Conservation (phyloP, 805 yeast species). For the Aciculoconidium aculeatum region DNA sequence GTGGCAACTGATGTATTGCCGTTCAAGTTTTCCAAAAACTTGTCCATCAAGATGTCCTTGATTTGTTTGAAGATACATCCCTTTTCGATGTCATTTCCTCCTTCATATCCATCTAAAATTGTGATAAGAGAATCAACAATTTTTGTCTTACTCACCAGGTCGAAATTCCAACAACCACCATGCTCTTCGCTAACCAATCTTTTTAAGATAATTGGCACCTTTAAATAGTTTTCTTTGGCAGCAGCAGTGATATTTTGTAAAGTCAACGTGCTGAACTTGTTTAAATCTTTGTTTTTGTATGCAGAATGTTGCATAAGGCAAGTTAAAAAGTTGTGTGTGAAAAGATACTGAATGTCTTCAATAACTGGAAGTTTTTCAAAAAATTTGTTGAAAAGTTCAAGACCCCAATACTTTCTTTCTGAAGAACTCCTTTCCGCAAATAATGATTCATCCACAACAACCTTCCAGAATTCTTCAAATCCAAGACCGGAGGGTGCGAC, state of each 20-base stretch:
- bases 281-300: slow-evolving; percentile 56
- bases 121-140: slow-evolving; percentile 41
- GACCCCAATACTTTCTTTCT: slow-evolving; percentile 84
- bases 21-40: slow-evolving; percentile 22
- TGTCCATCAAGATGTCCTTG: slow-evolving; percentile 17
- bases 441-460: slow-evolving; percentile 71
- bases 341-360: slow-evolving; percentile 23
- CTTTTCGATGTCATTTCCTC: slow-evolving; percentile 8
- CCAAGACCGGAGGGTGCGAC: slow-evolving; percentile 25
- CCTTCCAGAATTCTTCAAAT: slow-evolving; percentile 67
- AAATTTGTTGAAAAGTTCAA: slow-evolving; percentile 59
- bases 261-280: slow-evolving; percentile 57
- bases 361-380: slow-evolving; percentile 18
- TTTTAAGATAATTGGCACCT: slow-evolving; percentile 28
- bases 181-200: slow-evolving; percentile 24
- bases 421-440: slow-evolving; percentile 73
- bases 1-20: too few species aligned
- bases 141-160: slow-evolving; percentile 68
- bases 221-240: slow-evolving; percentile 30
- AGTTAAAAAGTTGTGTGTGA: slow-evolving; percentile 65
- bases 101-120: slow-evolving; percentile 14
- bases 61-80: slow-evolving; percentile 16
- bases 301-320: slow-evolving; percentile 72
- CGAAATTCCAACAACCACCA: slow-evolving; percentile 65
- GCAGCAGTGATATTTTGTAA: slow-evolving; percentile 38